These are phyloP conservation scores for Macrolepiota albuminosa DNA, from an alignment of 768 basidiomycete genomes.

Conservation along the genomic window DNA sequence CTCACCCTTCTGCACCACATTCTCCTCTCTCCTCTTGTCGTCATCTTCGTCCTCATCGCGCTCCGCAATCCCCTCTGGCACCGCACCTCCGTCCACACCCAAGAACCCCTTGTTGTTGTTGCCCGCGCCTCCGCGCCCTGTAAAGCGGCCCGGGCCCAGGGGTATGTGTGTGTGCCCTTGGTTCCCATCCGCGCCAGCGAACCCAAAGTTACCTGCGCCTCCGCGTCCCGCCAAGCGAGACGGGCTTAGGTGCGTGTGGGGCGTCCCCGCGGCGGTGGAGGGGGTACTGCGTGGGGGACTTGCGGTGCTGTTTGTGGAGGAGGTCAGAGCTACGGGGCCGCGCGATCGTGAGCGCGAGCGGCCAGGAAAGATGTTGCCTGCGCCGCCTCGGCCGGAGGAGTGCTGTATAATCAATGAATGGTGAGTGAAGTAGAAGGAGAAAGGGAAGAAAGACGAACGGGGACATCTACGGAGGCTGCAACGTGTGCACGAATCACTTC, in stretches of 20 bases:
- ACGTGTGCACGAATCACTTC: conserved; percentile 32
- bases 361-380: conserved; percentile 50
- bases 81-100: too few species aligned
- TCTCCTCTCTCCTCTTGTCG: not conserved
- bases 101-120: conserved; percentile 13
- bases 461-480: conserved; percentile 22
- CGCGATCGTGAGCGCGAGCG: conserved; percentile 44
- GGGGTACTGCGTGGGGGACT: not conserved
- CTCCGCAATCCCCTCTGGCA: not conserved
- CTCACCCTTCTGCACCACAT: not conserved
- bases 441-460: conserved; percentile 25
- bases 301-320: not conserved
- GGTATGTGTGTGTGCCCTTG: conserved; percentile 1
- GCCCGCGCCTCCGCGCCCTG: conserved; percentile 17
- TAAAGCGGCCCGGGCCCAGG: conserved; percentile 3
- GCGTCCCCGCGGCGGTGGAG: not conserved
- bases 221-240: not conserved
- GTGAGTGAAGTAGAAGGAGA: not conserved
- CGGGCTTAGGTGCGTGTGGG: not conserved
- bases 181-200: not conserved
- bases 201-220: not conserved
- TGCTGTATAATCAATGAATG: conserved; percentile 23
- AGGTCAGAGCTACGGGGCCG: not conserved
- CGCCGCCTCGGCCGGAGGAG: conserved; percentile 63
- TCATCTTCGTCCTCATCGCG: not conserved